Evolutionary conservation across 371 early-diverging fungal species (phyloP).

Genomic region (Vavraia culicis): DNA sequence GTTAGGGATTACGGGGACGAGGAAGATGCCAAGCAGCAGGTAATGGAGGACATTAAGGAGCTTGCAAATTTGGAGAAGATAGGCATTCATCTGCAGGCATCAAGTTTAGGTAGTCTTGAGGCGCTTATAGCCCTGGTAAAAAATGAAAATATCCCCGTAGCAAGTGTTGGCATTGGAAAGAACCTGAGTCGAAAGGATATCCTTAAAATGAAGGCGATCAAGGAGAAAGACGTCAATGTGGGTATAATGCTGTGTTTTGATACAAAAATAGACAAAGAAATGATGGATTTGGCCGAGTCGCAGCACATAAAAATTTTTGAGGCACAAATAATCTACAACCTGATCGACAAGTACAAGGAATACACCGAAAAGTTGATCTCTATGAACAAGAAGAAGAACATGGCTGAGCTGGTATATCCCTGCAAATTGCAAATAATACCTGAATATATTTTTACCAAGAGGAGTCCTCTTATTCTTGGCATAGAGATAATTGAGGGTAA

Average conservation of each 20-base stretch:
- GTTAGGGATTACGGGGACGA: constrained; percentile 53
- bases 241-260: constrained; percentile 94
- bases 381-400: constrained; percentile 62
- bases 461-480: constrained; percentile 85
- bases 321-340: constrained; percentile 95
- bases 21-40: constrained; percentile 76
- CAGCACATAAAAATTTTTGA: constrained; percentile 70
- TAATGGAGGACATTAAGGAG: constrained; percentile 66
- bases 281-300: constrained; percentile 67
- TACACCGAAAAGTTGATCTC: constrained; percentile 54
- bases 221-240: constrained; percentile 61
- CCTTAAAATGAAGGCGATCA: constrained; percentile 67
- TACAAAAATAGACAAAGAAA: constrained; percentile 85
- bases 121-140: constrained; percentile 84
- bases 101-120: constrained; percentile 92
- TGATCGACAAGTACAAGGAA: constrained; percentile 78
- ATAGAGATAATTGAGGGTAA: constrained; percentile 79
- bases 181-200: constrained; percentile 92
- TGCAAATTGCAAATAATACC: constrained; percentile 73
- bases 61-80: constrained; percentile 23
- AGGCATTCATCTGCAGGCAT: constrained; percentile 95
- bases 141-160: constrained; percentile 73
- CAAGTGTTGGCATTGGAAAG: constrained; percentile 75
- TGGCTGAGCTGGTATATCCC: constrained; percentile 78
- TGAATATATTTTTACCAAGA: constrained; percentile 75